phyloP scores from a whole-genome alignment of 176 grass and related monocot genomes.

The Poa annua region DNA sequence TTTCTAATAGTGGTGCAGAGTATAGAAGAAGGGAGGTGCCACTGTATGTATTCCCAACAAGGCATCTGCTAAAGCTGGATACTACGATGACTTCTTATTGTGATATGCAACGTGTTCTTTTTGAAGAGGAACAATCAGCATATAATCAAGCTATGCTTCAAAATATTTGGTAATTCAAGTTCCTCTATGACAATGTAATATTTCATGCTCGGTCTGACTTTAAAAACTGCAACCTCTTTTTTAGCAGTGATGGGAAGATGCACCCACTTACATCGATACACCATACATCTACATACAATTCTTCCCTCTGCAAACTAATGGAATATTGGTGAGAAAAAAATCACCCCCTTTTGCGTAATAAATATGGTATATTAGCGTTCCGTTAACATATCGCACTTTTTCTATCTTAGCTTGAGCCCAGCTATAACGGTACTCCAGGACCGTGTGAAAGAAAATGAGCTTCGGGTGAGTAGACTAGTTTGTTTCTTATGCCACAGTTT shows the following conservation, averaged over 20 bases:
- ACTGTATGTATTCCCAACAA: slow-evolving; percentile 68
- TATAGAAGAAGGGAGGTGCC: slow-evolving; percentile 87
- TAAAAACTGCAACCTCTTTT: slow-evolving; percentile 2
- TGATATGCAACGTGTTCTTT: slow-evolving; percentile 85
- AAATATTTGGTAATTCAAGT: slow-evolving; percentile 66
- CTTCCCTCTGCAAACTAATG: slow-evolving; percentile 97
- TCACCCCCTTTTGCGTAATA: neutral
- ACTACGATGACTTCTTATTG: slow-evolving; percentile 69
- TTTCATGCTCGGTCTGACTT: neutral
- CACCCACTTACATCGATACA: slow-evolving; percentile 92
- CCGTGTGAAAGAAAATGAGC: slow-evolving; percentile 85
- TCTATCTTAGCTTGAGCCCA: slow-evolving; percentile 72
- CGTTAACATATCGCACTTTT: slow-evolving; percentile 35
- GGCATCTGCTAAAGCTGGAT: slow-evolving; percentile 78
- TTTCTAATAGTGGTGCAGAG: slow-evolving; percentile 77
- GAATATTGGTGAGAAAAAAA: slow-evolving; percentile 68
- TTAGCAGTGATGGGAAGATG: slow-evolving; percentile 80
- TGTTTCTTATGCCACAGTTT: neutral
- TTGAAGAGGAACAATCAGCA: slow-evolving; percentile 90
- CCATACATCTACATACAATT: slow-evolving; percentile 89
- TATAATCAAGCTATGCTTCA: slow-evolving; percentile 96
- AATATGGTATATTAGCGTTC: neutral
- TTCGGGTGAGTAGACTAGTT: slow-evolving; percentile 67
- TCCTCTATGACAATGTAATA: slow-evolving; percentile 7
- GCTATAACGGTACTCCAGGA: slow-evolving; percentile 76